Evolutionary conservation across 352 stramenopile species (phyloP).

Genomic region (Phytophthora sp.): DNA sequence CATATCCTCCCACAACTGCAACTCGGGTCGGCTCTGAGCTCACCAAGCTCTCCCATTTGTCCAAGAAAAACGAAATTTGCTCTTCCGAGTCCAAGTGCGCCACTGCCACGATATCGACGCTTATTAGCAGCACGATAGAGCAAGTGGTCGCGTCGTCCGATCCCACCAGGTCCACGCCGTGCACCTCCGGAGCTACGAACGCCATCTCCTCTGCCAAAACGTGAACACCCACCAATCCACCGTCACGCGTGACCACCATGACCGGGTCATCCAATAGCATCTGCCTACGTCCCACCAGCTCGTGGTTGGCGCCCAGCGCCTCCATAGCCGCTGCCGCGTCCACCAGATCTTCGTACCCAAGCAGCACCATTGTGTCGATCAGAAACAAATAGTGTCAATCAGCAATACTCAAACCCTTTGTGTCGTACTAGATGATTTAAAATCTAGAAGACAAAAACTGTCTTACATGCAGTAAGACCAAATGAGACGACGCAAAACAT

Average conservation of each 20-base stretch:
- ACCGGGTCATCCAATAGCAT: conserved; percentile 19
- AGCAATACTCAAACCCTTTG: too few relatives aligned
- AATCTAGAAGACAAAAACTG: conserved; percentile 8
- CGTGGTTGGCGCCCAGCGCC: conserved; percentile 9
- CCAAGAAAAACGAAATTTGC: conserved; percentile 37
- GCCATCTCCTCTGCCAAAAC: conserved; percentile 38
- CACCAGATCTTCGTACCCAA: conserved; percentile 17
- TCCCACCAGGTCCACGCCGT: conserved; percentile 30
- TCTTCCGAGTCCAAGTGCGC: conserved; percentile 26
- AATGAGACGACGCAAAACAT: too few relatives aligned
- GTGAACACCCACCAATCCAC: conserved; percentile 23
- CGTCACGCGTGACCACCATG: conserved; percentile 26
- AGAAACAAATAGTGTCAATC: not conserved
- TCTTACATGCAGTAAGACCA: too few relatives aligned
- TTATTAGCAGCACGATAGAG: conserved; percentile 32
- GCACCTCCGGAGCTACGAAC: conserved; percentile 19
- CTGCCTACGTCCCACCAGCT: conserved; percentile 11
- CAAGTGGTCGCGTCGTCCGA: conserved; percentile 43
- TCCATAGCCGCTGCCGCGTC: conserved; percentile 18
- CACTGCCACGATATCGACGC: conserved; percentile 17
- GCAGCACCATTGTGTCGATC: conserved; percentile 22
- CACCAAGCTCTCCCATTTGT: conserved; percentile 32
- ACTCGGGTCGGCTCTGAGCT: conserved; percentile 12
- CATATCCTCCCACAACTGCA: conserved; percentile 29
- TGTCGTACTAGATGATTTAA: not conserved